phyloP scores from a whole-genome alignment of 495 filamentous ascomycete species.

The Xeromyces bisporus region DNA sequence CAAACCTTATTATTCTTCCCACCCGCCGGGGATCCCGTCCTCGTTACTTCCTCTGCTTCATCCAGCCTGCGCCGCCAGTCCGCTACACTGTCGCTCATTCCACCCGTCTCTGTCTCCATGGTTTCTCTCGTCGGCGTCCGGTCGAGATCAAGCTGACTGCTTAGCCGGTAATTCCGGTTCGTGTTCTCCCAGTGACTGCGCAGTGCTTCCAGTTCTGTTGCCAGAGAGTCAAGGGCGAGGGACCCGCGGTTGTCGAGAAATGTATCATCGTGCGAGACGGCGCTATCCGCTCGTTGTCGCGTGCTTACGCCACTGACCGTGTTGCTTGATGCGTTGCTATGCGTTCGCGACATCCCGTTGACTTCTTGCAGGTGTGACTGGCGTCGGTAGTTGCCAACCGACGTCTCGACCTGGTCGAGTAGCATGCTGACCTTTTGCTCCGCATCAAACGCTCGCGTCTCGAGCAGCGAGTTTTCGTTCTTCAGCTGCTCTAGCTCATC shows the following conservation, averaged over 20 bases:
- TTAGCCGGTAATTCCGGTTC: constrained; percentile 82
- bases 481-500: constrained; percentile 66
- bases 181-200: constrained; percentile 88
- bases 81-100: constrained; percentile 50
- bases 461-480: constrained; percentile 61
- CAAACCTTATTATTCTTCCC: constrained; percentile 8
- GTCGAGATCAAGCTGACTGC: constrained; percentile 74
- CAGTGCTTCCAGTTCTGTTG: constrained; percentile 76
- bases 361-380: constrained; percentile 39
- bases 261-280: constrained; percentile 39
- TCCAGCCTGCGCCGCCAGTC: constrained; percentile 63
- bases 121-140: constrained; percentile 39
- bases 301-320: constrained; percentile 15
- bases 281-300: constrained; percentile 26
- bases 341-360: constrained; percentile 26
- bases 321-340: constrained; percentile 30
- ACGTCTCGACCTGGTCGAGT: constrained; percentile 82
- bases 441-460: constrained; percentile 68
- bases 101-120: constrained; percentile 25
- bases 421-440: constrained; percentile 86
- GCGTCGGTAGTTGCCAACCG: constrained; percentile 86
- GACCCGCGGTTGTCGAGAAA: constrained; percentile 57
- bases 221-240: constrained; percentile 76
- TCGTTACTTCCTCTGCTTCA: constrained; percentile 35
- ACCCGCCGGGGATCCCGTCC: constrained; percentile 8